phyloP scores from a whole-genome alignment of 768 basidiomycete genomes.

The Cyclocybe aegerita region DNA sequence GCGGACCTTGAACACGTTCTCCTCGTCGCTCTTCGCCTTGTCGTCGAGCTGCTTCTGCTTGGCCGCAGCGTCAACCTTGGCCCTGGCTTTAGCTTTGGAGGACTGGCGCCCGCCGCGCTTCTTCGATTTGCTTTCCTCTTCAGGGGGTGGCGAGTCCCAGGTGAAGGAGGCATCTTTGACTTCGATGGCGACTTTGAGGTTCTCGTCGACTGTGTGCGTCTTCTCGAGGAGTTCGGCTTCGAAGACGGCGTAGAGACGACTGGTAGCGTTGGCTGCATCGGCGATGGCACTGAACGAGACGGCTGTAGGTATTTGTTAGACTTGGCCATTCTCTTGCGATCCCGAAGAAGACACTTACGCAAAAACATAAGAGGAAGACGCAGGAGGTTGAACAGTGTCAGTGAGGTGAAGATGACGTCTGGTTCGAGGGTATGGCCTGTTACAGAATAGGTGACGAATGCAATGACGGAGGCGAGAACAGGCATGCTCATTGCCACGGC shows the following conservation, averaged over 20 bases:
- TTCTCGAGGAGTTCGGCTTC: slow-evolving; percentile 76
- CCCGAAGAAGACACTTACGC: slow-evolving; percentile 32
- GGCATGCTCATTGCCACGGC: slow-evolving; percentile 74
- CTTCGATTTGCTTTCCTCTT: slow-evolving; percentile 26
- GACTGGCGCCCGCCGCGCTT: slow-evolving; percentile 13
- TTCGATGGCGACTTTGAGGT: slow-evolving; percentile 62
- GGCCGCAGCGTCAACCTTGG: slow-evolving; percentile 29
- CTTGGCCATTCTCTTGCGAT: slow-evolving; percentile 8
- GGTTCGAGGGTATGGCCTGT: slow-evolving; percentile 70
- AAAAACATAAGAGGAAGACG: slow-evolving; percentile 80
- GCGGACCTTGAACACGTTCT: slow-evolving; percentile 58
- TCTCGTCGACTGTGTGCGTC: slow-evolving; percentile 50
- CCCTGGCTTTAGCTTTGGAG: slow-evolving; percentile 14
- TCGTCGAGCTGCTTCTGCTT: slow-evolving; percentile 24
- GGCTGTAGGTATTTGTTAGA: slow-evolving; percentile 36
- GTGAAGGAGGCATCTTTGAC: slow-evolving; percentile 73
- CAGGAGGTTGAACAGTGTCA: slow-evolving; percentile 83
- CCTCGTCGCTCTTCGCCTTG: slow-evolving; percentile 34
- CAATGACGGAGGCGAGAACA: slow-evolving; percentile 72
- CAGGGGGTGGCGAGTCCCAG: slow-evolving; percentile 80
- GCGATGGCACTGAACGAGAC: slow-evolving; percentile 74
- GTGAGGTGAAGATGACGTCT: slow-evolving; percentile 77
- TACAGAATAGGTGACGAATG: slow-evolving; percentile 75
- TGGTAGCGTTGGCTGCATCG: slow-evolving; percentile 81
- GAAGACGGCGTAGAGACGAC: slow-evolving; percentile 78